Conservation (phyloP, 2,329 filamentous ascomycete genomes). For the Sclerotinia subarctica region DNA sequence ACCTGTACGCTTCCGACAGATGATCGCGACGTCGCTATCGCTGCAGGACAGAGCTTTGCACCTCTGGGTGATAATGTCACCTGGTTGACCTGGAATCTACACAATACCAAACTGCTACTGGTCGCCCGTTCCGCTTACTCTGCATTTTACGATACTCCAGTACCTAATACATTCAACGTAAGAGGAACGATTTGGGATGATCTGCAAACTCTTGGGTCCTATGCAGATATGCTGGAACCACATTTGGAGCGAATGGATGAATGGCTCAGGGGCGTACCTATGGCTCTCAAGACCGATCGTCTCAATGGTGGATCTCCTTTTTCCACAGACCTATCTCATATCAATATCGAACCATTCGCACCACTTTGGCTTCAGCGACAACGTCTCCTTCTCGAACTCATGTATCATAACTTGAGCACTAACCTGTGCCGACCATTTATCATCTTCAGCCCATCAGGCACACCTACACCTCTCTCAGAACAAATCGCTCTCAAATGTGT, state of each 20-base stretch:
- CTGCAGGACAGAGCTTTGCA: slow-evolving; percentile 35
- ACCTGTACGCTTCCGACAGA: slow-evolving; percentile 40
- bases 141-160: slow-evolving; percentile 36
- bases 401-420: slow-evolving; percentile 43
- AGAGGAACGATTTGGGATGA: slow-evolving; percentile 36
- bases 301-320: slow-evolving; percentile 37
- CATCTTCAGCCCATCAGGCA: slow-evolving; percentile 34
- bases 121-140: slow-evolving; percentile 36
- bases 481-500: slow-evolving; percentile 35
- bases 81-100: slow-evolving; percentile 38
- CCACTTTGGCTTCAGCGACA: slow-evolving; percentile 46
- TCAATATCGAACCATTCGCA: slow-evolving; percentile 39
- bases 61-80: slow-evolving; percentile 36
- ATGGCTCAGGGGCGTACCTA: slow-evolving; percentile 41
- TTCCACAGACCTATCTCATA: slow-evolving; percentile 40
- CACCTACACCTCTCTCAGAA: slow-evolving; percentile 32
- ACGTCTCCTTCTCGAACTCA: slow-evolving; percentile 44
- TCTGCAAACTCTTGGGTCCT: slow-evolving; percentile 34
- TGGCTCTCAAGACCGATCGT: slow-evolving; percentile 41
- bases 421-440: slow-evolving; percentile 44
- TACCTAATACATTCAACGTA: slow-evolving; percentile 28
- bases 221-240: slow-evolving; percentile 34
- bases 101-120: slow-evolving; percentile 37
- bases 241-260: slow-evolving; percentile 35
- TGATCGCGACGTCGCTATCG: slow-evolving; percentile 32